Percentiles rank a stretch among this genome's conserved stretches.
Evolutionary conservation across 1,284 basidiomycete genomes (phyloP).

Genomic region (Phellopilus nigrolimitatus): DNA sequence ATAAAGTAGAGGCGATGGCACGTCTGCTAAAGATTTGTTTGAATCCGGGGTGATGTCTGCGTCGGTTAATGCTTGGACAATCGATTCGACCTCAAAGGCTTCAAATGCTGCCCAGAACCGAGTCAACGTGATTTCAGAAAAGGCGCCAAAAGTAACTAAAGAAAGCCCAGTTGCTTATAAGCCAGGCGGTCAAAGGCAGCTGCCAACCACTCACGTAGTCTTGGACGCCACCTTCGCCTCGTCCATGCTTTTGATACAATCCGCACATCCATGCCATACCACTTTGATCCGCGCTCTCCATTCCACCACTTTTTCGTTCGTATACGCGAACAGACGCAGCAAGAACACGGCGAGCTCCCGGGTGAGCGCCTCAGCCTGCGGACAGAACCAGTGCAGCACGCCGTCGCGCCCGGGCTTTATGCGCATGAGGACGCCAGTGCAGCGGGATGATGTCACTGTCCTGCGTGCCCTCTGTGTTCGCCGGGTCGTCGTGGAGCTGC

Average conservation of each 20-base stretch:
- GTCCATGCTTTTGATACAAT: constrained; percentile 64
- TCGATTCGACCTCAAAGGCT: constrained; percentile 55
- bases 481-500: constrained; percentile 51
- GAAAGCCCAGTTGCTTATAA: constrained; percentile 1
- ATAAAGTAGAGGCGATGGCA: constrained; percentile 51
- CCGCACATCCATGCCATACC: constrained; percentile 57
- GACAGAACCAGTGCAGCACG: constrained; percentile 69
- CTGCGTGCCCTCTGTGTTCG: constrained; percentile 40
- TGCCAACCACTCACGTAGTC: constrained; percentile 52
- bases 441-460: constrained; percentile 51
- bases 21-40: constrained; percentile 33
- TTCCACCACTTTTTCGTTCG: constrained; percentile 47
- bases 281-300: constrained; percentile 58
- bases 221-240: constrained; percentile 53
- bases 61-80: constrained; percentile 41
- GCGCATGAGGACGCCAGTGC: constrained; percentile 52
- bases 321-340: constrained; percentile 75
- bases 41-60: constrained; percentile 30
- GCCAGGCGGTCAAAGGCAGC: constrained; percentile 1
- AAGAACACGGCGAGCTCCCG: constrained; percentile 71
- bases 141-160: constrained; percentile 65
- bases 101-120: constrained; percentile 66
- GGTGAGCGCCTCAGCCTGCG: constrained; percentile 45
- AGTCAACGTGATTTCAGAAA: constrained; percentile 41
- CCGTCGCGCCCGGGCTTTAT: constrained; percentile 36